Evolutionary conservation across 2,329 filamentous ascomycete genomes (phyloP), one percentile per base, ranked within the genome.

Genomic region (Canariomyces notabilis): DNA sequence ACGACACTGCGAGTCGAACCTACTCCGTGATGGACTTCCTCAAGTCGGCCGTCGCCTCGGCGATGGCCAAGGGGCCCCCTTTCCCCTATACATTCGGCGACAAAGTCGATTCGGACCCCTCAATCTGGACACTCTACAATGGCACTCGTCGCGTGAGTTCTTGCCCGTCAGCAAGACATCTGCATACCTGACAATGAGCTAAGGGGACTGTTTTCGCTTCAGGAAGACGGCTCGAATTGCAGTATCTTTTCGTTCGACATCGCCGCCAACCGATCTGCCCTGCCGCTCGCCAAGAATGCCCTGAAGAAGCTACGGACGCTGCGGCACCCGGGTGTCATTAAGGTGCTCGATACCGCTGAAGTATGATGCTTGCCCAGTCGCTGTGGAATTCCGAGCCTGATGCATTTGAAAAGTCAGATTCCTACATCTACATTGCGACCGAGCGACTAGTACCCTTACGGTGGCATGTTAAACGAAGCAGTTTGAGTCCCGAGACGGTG

Each of bases 191-290:
- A 32, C 34, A 8, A 14, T 22, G 15, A 20, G 16, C 18, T 32
- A 16, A 38, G 11, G 22, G n/a, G n/a, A n/a, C n/a, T 31, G 15
- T 15, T 23, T 37, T 52, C 11, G 19, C 15, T 40, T 20, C 57
- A 96, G 89, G 90, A 97, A 70, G 91, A 97, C 65, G 83, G 88
- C 26, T 95, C 89, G 4, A 83, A 88, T 59, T 98, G 93, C 70
- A 96, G 89, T 70, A 90, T 98, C 56, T 95, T 98, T 70, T 88
- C 89, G 57, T 98, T 98, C 73, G 91, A 98, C 64, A 78, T 94
- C 46, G 76, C 77, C 49, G 74, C 85, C 48, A 91, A 95, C 65
- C 88, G 83, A 64, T 83, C 87, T 35, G 82, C 84, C 45, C 70
- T 96, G 18, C 87, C 90, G 33, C 78, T 98, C 43, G 93, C 93